Evolutionary conservation across 140 eudicot genomes (phyloP).

Genomic region (Oenanthe javanica): DNA sequence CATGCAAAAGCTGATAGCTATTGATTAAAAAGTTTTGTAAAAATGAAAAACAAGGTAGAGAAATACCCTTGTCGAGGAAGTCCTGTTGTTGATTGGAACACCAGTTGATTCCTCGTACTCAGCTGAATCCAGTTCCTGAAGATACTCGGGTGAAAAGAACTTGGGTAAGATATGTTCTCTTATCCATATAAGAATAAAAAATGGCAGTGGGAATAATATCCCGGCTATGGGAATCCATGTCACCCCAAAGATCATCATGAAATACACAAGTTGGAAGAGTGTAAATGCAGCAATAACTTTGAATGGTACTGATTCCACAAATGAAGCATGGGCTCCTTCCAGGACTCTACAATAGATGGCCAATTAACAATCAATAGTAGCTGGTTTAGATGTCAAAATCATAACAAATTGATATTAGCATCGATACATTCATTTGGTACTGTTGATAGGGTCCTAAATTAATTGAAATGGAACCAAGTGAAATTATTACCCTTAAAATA

Average conservation of each 20-base stretch:
- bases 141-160: constrained; percentile 48
- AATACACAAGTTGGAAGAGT: constrained; percentile 58
- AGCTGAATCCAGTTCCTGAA: constrained; percentile 78
- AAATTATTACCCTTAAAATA: not conserved
- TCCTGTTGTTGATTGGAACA: constrained; percentile 18
- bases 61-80: constrained; percentile 49
- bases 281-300: constrained; percentile 67
- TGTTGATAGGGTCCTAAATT: not conserved
- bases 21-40: not conserved
- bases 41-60: not conserved
- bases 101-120: constrained; percentile 77
- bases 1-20: not conserved
- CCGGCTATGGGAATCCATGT: constrained; percentile 97
- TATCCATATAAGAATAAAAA: constrained; percentile 67
- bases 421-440: not conserved
- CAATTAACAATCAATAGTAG: not conserved
- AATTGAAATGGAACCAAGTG: not conserved
- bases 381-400: not conserved
- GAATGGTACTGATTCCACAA: constrained; percentile 81
- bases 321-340: constrained; percentile 79
- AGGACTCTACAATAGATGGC: constrained; percentile 39
- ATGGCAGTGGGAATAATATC: constrained; percentile 77
- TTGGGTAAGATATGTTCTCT: constrained; percentile 83
- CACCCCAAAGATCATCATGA: constrained; percentile 66
- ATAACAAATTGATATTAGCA: not conserved